Percentiles rank a stretch among this genome's conserved stretches.
These are phyloP conservation scores for Ceratorhiza oryzae-sativae DNA, from an alignment of 1,284 basidiomycete species.

Conservation along the genomic window DNA sequence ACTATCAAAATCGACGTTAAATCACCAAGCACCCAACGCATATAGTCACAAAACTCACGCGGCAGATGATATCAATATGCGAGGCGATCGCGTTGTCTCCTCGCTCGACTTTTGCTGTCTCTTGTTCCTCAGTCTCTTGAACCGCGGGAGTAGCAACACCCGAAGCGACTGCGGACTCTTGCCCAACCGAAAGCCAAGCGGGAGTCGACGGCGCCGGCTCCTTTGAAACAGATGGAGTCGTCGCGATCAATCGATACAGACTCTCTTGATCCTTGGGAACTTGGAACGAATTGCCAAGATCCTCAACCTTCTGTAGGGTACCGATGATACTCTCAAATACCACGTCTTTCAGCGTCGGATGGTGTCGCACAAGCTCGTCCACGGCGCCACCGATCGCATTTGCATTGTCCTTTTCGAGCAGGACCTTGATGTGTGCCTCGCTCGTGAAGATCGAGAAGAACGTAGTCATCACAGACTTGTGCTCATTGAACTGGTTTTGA, in stretches of 20 bases:
- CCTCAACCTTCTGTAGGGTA: constrained; percentile 75
- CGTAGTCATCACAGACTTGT: constrained; percentile 80
- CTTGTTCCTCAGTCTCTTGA: constrained; percentile 38
- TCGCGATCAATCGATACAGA: constrained; percentile 63
- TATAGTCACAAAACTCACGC: constrained; percentile 57
- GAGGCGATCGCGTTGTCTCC: constrained; percentile 73
- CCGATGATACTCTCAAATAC: constrained; percentile 80
- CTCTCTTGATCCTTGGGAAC: constrained; percentile 66
- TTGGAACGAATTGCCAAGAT: constrained; percentile 67
- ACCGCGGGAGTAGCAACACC: constrained; percentile 44
- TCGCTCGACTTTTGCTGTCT: constrained; percentile 39
- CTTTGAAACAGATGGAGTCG: neutral
- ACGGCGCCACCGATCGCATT: constrained; percentile 87
- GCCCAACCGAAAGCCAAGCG: constrained; percentile 22
- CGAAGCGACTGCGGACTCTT: constrained; percentile 25
- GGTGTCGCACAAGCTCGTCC: constrained; percentile 96
- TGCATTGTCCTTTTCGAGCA: constrained; percentile 93
- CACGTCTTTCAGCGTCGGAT: constrained; percentile 82
- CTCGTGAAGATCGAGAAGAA: constrained; percentile 89
- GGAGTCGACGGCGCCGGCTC: constrained; percentile 3
- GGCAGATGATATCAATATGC: constrained; percentile 76
- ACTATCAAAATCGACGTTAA: constrained; percentile 59
- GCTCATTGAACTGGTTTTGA: constrained; percentile 78
- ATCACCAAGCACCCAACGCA: neutral
- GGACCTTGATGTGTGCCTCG: constrained; percentile 82